Conservation (phyloP, 176 grass and related monocot genomes). For the Bothriochloa decipiens region DNA sequence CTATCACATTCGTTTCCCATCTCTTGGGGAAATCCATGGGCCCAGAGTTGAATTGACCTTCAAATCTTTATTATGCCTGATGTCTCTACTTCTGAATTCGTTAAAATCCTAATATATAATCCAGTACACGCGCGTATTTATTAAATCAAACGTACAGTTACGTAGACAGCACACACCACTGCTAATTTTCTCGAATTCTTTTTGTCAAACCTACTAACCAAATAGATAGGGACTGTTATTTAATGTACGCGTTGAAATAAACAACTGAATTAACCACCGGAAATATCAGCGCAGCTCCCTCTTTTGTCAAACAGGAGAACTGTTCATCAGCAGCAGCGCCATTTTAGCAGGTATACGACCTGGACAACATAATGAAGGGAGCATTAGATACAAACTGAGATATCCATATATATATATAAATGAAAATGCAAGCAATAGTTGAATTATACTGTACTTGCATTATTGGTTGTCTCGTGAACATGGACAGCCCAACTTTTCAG, state of each 20-base stretch:
- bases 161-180: background rate
- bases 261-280: conserved; percentile 33
- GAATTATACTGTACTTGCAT: conserved; percentile 31
- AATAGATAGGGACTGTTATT: conserved; percentile 37
- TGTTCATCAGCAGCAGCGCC: conserved; percentile 20
- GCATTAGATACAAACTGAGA: background rate
- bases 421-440: conserved; percentile 16
- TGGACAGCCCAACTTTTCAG: conserved; percentile 33
- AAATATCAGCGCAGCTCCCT: background rate
- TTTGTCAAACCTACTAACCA: conserved; percentile 46
- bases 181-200: conserved; percentile 17
- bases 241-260: conserved; percentile 34
- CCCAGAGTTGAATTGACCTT: conserved; percentile 50
- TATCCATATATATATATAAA: conserved; percentile 12
- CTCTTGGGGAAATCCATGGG: conserved; percentile 28
- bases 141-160: background rate
- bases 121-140: background rate
- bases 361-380: conserved; percentile 32
- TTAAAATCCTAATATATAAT: conserved; percentile 15
- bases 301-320: conserved; percentile 49
- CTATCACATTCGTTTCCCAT: conserved; percentile 42
- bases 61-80: conserved; percentile 21
- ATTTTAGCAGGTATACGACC: conserved; percentile 34
- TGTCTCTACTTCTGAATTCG: conserved; percentile 28
- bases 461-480: conserved; percentile 21